Conservation (phyloP, 768 basidiomycete genomes). For the Kwoniella pini region DNA sequence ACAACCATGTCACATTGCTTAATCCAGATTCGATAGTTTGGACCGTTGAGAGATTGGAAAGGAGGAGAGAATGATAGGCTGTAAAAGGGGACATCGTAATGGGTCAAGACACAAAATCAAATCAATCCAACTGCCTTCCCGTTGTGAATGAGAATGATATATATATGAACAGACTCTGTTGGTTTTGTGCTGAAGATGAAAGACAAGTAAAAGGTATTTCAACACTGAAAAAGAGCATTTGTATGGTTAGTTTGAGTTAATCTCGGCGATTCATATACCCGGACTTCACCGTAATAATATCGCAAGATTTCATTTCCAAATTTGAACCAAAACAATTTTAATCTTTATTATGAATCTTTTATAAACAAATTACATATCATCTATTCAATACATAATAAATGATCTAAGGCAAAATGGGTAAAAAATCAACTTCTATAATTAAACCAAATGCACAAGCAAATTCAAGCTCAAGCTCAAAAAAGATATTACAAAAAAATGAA, state of each 20-base stretch:
- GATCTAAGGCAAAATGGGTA: constrained; percentile 8
- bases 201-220: too few relatives aligned
- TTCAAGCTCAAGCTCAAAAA: constrained; percentile 1
- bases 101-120: too few relatives aligned
- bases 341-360: too few relatives aligned
- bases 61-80: constrained; percentile 74
- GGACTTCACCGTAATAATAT: not conserved
- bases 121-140: too few relatives aligned
- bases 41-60: constrained; percentile 81
- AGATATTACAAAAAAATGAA: not conserved
- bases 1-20: constrained; percentile 88
- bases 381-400: not conserved
- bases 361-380: too few relatives aligned
- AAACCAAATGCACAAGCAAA: not conserved
- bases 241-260: not conserved
- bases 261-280: not conserved
- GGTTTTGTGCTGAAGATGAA: too few relatives aligned
- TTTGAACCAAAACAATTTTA: too few relatives aligned
- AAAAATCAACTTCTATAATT: constrained; percentile 6
- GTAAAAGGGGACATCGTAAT: constrained; percentile 21
- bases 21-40: constrained; percentile 84
- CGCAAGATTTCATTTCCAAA: not conserved
- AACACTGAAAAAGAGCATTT: not conserved
- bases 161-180: too few relatives aligned
- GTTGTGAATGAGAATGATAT: too few relatives aligned